Evolutionary conservation across 305 asterid species (phyloP).

Genomic region (Fraxinus greggii): DNA sequence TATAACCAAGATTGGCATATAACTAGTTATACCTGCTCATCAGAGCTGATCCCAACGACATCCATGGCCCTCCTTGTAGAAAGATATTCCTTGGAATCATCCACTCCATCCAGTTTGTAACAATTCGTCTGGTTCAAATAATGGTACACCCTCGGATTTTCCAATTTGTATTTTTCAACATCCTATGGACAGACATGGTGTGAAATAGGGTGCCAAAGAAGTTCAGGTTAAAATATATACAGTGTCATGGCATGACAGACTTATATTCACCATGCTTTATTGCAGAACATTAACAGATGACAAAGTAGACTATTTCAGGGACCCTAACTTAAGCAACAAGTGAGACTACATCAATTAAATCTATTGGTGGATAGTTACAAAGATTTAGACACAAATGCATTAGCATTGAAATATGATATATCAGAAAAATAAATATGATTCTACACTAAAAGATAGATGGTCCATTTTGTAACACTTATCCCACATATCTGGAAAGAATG

Average conservation of each 20-base stretch:
- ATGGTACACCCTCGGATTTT: conserved; percentile 67
- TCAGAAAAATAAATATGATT: neutral
- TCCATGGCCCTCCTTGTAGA: conserved; percentile 89
- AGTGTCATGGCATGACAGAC: neutral
- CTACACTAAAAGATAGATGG: neutral
- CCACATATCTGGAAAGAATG: neutral
- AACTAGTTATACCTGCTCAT: conserved; percentile 66
- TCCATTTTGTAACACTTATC: neutral
- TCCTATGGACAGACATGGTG: conserved; percentile 44
- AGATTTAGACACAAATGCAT: neutral
- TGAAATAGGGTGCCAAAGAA: neutral
- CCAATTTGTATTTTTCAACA: conserved; percentile 66
- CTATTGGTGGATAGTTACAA: neutral
- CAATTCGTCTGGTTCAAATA: conserved; percentile 87
- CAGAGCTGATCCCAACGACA: conserved; percentile 70
- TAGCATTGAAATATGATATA: neutral
- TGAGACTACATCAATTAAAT: neutral
- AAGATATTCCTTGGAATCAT: conserved; percentile 77
- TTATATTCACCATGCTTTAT: neutral
- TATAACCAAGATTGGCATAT: conserved; percentile 2
- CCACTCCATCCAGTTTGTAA: conserved; percentile 62
- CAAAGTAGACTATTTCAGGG: neutral
- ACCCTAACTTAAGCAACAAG: conserved; percentile 3
- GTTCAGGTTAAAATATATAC: conserved; percentile 3
- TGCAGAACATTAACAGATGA: neutral